Evolutionary conservation across 192 early-diverging fungal genomes (phyloP).

Genomic region (Umbelopsis sp.): DNA sequence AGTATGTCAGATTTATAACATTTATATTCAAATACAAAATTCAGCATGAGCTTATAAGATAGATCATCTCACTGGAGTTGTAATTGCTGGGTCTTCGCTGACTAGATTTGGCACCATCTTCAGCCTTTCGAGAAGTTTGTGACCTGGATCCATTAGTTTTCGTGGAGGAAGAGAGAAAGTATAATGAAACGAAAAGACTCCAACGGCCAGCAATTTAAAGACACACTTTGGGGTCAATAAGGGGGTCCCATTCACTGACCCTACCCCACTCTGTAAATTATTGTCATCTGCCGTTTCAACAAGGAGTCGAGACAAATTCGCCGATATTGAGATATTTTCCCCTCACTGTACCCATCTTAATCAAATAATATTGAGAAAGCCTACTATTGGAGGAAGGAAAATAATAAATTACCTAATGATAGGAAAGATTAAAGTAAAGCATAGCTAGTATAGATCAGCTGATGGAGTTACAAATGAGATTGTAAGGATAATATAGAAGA

Average conservation of each 20-base stretch:
- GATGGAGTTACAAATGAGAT: too few relatives aligned
- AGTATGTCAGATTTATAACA: not conserved
- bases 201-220: not conserved
- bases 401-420: too few relatives aligned
- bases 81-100: conserved; percentile 17
- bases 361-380: too few relatives aligned
- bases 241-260: too few relatives aligned
- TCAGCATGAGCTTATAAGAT: not conserved
- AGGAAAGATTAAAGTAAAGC: too few relatives aligned
- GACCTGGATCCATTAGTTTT: conserved; percentile 13
- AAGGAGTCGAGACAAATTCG: too few relatives aligned
- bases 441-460: too few relatives aligned
- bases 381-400: too few relatives aligned
- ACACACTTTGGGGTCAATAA: not conserved
- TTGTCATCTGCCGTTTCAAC: too few relatives aligned
- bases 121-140: not conserved
- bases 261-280: too few relatives aligned
- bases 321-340: too few relatives aligned
- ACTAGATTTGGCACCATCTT: conserved; percentile 20
- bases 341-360: too few relatives aligned
- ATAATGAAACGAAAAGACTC: not conserved
- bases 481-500: not conserved
- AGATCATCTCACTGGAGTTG: not conserved
- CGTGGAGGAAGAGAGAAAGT: not conserved
- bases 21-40: not conserved